Evolutionary conservation across 768 basidiomycete species (phyloP), one percentile per base, ranked within the genome.

Genomic region (Agaricus blazei): DNA sequence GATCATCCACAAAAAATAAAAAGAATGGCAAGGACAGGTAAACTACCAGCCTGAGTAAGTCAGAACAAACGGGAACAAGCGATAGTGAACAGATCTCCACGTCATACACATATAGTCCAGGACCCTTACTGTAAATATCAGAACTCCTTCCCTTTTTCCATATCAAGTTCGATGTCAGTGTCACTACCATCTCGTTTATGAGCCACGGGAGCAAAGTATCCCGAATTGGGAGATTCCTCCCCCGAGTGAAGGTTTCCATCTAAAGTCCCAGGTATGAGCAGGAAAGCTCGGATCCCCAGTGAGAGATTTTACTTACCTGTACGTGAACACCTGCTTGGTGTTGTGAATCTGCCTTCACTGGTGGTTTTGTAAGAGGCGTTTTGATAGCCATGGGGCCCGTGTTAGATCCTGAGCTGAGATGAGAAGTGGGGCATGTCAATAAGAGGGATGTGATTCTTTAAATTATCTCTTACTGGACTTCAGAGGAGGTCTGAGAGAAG

Each of bases 221-320:
- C 5, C 11, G 7, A 11, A 4, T 34, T 34, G 19, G 19, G 19
- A 19, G 19, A 19, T 41, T 67, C 69, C 57, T 76, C 75, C 6
- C 68, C 46, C 70, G 74, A 3, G 73, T 74, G 58, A 77, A 77
- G 0, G 76, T 79, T 58, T 79, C 77, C 77, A 79, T 79, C 76
- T 78, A 48, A 37, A 14, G 28, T 36, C 1, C 19, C 12, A 31
- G 27, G 7, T 8, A 28, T 56, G 38, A 56, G 54, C 24, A 31
- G 49, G 51, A 15, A 56, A 19, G 40, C 7, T 9, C 45, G 9
- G 29, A 28, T 12, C 27, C 8, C 11, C 46, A 14, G 15, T 9
- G 19, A 14, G 31, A 52, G 48, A 44, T 28, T 23, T 48, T 19
- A 49, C 67, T 31, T 31, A 75, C 77, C 70, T 78, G 77, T 12